Base-by-base conservation (phyloP, 2,329 filamentous ascomycete species). In the Aureobasidium sp. region DNA sequence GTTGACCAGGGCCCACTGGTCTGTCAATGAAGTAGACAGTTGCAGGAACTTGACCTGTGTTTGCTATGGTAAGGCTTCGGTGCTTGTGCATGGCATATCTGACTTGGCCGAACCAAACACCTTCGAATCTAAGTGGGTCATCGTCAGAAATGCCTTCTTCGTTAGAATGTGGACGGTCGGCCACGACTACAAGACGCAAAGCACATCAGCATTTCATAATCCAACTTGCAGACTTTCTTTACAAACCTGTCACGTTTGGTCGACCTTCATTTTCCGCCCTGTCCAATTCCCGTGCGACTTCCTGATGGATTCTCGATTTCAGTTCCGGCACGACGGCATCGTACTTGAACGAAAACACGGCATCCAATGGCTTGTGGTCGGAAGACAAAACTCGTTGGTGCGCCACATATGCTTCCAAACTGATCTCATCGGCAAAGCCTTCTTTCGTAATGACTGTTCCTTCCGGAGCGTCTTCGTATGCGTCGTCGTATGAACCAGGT, bases 361-460 rank as follows among this genome's bases (percentile, higher is more conserved):
- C 90, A 62, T 87, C 84, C 2, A 99, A 77, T 0, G 94, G 95
- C 72, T 99, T 99, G 75, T 99, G 94, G 68, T 99, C 94, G 0
- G 93, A 97, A 0, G 93, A 96, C 16, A 90, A 83, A 29, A 99
- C 87, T 21, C 89, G 83, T 73, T 97, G 94, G 69, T 97, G 90
- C 0, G 92, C 93, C 0, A 86, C 85, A 72, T 99, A 99, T 62
- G 89, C 79, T 59, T 85, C 78, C n/a, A 86, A 73, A 29, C 73
- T 69, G 32, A 86, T 77, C 49, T 78, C 75, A 61, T 85, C 82
- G 32, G 81, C 74, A 60, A 79, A 82, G 0, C 82, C 83, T 29
- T 85, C 83, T 64, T 83, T 85, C 0, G 84, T 85, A 3, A 79
- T 69, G 1, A 83, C 78, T 5, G 79, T 74, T 21, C 82, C 80